These are phyloP conservation scores for Chondrus crispus DNA, from an alignment of 23 red algal species.

Conservation along the genomic window DNA sequence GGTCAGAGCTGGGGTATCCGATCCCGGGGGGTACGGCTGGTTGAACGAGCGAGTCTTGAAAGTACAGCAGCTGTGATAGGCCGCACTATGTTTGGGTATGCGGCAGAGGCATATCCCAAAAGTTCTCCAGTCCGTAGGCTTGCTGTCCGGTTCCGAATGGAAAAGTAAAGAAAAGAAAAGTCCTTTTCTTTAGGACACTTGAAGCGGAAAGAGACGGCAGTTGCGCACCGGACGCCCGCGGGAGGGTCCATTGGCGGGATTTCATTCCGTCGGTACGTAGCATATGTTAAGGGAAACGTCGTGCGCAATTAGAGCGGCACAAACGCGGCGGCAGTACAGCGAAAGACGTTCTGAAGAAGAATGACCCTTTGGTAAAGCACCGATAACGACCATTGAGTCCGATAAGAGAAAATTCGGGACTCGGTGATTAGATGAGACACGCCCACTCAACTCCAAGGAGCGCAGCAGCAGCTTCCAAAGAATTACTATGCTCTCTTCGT, in stretches of 20 bases:
- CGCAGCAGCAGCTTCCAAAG: neutral
- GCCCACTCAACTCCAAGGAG: constrained; percentile 4
- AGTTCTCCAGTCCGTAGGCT: too few species aligned
- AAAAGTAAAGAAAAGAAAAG: too few species aligned
- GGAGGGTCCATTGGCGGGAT: neutral
- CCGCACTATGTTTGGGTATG: too few species aligned
- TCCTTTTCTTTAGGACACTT: too few species aligned
- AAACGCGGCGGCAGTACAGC: neutral
- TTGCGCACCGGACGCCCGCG: too few species aligned
- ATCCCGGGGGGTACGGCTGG: too few species aligned
- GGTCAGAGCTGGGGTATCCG: too few species aligned
- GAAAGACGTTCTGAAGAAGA: neutral
- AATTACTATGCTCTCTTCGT: constrained; percentile 2
- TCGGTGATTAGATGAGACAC: neutral
- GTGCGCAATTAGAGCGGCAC: neutral
- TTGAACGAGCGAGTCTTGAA: too few species aligned
- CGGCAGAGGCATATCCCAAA: too few species aligned
- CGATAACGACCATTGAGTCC: neutral
- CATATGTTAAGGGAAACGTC: neutral
- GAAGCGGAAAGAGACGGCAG: too few species aligned
- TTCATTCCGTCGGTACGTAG: neutral
- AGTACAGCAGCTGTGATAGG: too few species aligned
- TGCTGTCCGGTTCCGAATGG: too few species aligned
- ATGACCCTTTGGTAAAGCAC: neutral
- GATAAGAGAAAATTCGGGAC: neutral